Evolutionary conservation across 352 stramenopile species (phyloP).

Genomic region (Globisporangium alternatum): DNA sequence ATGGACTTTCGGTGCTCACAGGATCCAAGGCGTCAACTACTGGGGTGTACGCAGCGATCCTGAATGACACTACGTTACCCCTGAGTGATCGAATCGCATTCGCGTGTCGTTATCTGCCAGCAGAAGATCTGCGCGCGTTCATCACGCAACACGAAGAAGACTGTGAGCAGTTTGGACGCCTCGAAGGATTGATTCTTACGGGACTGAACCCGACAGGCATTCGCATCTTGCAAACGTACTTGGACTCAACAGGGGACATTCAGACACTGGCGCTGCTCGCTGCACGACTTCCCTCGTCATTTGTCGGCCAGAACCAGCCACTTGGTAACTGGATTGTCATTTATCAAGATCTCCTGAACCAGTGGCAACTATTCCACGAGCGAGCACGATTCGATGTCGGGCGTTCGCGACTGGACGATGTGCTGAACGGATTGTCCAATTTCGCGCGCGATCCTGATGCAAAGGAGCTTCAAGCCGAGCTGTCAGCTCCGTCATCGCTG

Average conservation of each 20-base stretch:
- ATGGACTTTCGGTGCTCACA: constrained; percentile 41
- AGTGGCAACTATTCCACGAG: constrained; percentile 92
- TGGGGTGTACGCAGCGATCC: constrained; percentile 67
- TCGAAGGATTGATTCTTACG: constrained; percentile 91
- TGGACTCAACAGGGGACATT: constrained; percentile 89
- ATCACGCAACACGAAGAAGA: constrained; percentile 74
- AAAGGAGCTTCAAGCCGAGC: constrained; percentile 43
- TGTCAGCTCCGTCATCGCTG: constrained; percentile 44
- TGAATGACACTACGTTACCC: constrained; percentile 83
- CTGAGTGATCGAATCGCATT: constrained; percentile 91
- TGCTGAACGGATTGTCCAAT: constrained; percentile 74
- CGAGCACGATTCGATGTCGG: constrained; percentile 92
- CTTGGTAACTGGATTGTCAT: constrained; percentile 88
- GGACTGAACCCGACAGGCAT: constrained; percentile 83
- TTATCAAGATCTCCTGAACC: constrained; percentile 92
- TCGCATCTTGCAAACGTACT: constrained; percentile 87
- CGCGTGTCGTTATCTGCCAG: constrained; percentile 87
- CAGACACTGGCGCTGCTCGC: constrained; percentile 90
- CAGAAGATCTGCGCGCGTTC: constrained; percentile 81
- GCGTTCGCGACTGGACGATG: constrained; percentile 84
- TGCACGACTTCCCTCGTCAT: constrained; percentile 52
- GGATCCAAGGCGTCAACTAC: constrained; percentile 18
- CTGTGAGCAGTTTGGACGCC: constrained; percentile 76
- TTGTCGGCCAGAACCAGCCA: constrained; percentile 54
- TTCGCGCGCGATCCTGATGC: constrained; percentile 48